These are phyloP conservation scores for Simmondsia chinensis DNA, from an alignment of 148 eudicot species.

Conservation along the genomic window DNA sequence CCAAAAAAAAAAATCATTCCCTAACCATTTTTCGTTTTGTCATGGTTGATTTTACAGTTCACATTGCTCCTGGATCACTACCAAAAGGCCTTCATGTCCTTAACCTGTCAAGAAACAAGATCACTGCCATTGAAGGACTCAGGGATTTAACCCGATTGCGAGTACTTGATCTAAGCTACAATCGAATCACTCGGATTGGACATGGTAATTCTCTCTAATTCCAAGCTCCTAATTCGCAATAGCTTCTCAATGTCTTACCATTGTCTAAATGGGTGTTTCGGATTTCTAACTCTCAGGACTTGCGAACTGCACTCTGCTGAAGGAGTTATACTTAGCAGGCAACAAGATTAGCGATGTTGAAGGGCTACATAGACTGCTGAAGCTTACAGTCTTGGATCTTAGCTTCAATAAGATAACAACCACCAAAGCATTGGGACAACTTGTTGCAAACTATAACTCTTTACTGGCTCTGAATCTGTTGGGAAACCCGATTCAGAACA, in stretches of 20 bases:
- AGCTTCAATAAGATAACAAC: conserved; percentile 94
- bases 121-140: conserved; percentile 70
- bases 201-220: conserved; percentile 43
- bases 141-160: conserved; percentile 75
- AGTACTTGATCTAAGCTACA: conserved; percentile 78
- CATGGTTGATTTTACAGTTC: conserved; percentile 34
- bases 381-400: conserved; percentile 66
- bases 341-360: conserved; percentile 89
- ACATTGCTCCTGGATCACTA: conserved; percentile 64
- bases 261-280: background rate
- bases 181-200: conserved; percentile 71
- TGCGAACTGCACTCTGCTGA: conserved; percentile 63
- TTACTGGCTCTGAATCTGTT: conserved; percentile 63
- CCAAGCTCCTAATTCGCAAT: background rate
- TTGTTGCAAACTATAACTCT: conserved; percentile 83
- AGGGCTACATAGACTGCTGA: conserved; percentile 78
- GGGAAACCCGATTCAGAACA: conserved; percentile 70
- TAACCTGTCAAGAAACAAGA: conserved; percentile 77
- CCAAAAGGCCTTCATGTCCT: conserved; percentile 89
- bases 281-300: conserved; percentile 41
- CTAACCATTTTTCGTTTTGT: conserved; percentile 7
- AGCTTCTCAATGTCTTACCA: background rate
- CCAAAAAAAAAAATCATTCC: background rate
- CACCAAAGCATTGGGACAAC: conserved; percentile 74
- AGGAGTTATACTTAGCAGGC: conserved; percentile 80